Conservation (phyloP, 2,329 filamentous ascomycete genomes). For the Nemania serpens region DNA sequence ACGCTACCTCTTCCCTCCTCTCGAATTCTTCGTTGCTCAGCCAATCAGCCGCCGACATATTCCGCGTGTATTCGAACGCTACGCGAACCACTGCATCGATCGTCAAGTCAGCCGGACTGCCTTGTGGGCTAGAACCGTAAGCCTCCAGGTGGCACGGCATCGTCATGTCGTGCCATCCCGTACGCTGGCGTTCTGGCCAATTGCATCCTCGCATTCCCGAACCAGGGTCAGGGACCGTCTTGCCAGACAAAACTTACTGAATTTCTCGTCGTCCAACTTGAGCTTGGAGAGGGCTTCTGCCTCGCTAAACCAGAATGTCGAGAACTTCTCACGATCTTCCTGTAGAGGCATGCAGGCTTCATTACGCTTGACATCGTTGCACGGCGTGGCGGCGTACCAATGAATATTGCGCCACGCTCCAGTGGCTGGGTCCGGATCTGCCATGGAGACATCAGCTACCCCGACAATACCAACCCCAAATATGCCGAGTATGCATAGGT, state of each 20-base stretch:
- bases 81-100: conserved; percentile 36
- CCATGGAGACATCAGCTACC: conserved; percentile 19
- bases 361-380: conserved; percentile 31
- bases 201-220: neutral
- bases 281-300: conserved; percentile 34
- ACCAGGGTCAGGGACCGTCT: neutral
- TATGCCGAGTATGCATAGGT: conserved; percentile 3
- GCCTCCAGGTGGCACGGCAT: neutral
- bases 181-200: neutral
- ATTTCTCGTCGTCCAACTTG: conserved; percentile 41
- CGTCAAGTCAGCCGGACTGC: conserved; percentile 22
- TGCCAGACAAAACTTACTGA: conserved; percentile 33
- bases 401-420: conserved; percentile 37
- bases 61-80: conserved; percentile 35
- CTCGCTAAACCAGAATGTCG: conserved; percentile 39
- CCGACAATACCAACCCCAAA: conserved; percentile 1
- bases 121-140: neutral
- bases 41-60: conserved; percentile 38
- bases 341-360: conserved; percentile 36
- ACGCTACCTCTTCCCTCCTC: conserved; percentile 16
- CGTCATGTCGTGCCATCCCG: conserved; percentile 10
- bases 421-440: conserved; percentile 41
- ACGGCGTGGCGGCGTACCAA: conserved; percentile 37
- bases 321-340: conserved; percentile 38
- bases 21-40: conserved; percentile 29